Conservation (phyloP, 116 monocot species). For the Phalaenopsis hybrid region DNA sequence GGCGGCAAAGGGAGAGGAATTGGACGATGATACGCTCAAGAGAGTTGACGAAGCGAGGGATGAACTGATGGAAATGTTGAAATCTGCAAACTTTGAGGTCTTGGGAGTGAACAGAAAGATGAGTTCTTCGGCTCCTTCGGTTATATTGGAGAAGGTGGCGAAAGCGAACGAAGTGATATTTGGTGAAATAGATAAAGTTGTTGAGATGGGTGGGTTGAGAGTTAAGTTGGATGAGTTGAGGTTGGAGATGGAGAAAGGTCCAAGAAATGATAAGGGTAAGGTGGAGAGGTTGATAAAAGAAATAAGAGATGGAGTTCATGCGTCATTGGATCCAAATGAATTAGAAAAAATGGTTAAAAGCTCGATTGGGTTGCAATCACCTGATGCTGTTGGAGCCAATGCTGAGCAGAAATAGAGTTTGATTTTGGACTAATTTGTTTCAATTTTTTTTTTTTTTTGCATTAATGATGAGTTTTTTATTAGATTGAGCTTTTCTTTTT, state of each 20-base stretch:
- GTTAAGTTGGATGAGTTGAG: constrained; percentile 46
- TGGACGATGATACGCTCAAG: constrained; percentile 35
- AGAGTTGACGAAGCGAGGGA: constrained; percentile 31
- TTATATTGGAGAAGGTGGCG: constrained; percentile 5
- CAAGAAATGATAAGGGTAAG: constrained; percentile 37
- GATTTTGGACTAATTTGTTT: not conserved
- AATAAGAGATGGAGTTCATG: constrained; percentile 44
- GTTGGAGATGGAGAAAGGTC: constrained; percentile 38
- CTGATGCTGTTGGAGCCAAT: not conserved
- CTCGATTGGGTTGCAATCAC: not conserved
- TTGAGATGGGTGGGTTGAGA: constrained; percentile 30
- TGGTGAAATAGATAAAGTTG: constrained; percentile 39
- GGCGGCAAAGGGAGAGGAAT: constrained; percentile 46
- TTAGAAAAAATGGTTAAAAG: constrained; percentile 35
- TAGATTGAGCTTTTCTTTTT: not conserved
- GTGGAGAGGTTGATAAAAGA: constrained; percentile 33
- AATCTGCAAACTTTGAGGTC: constrained; percentile 37
- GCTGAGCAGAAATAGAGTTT: not conserved
- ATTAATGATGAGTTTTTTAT: not conserved
- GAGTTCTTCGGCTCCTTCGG: no score
- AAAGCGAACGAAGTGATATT: constrained; percentile 30
- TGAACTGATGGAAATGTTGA: constrained; percentile 40
- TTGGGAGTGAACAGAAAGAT: constrained; percentile 28
- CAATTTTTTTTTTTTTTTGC: not conserved
- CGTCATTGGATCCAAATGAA: constrained; percentile 25